phyloP scores from a whole-genome alignment of 345 rosid genomes.

The Melastoma malabathricum region DNA sequence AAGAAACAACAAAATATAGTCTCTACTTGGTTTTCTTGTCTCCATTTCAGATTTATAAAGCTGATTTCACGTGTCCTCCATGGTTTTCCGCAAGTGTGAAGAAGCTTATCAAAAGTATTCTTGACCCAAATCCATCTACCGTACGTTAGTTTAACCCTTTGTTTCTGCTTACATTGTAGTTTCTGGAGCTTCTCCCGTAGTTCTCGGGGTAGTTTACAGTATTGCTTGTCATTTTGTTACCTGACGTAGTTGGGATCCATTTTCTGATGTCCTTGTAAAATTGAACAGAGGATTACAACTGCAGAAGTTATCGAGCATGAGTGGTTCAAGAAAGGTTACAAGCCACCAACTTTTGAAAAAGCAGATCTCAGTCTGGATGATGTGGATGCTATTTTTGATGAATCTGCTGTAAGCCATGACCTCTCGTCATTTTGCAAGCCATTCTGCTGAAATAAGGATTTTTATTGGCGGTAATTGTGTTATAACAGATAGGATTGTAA shows the following conservation, averaged over 20 bases:
- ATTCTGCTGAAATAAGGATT: too few relatives aligned
- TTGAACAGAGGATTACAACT: constrained; percentile 50
- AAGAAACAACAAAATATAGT: neutral
- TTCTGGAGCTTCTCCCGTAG: neutral
- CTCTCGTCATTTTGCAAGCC: too few relatives aligned
- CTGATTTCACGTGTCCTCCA: constrained; percentile 71
- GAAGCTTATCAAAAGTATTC: constrained; percentile 61
- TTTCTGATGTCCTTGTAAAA: too few relatives aligned
- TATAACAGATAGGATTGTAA: constrained; percentile 5
- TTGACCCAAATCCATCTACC: constrained; percentile 67
- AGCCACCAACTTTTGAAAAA: constrained; percentile 57
- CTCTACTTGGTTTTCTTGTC: too few relatives aligned
- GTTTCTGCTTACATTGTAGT: constrained; percentile 1
- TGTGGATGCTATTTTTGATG: constrained; percentile 59
- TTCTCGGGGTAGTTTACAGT: neutral
- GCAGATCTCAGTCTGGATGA: constrained; percentile 55
- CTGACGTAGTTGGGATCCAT: too few relatives aligned
- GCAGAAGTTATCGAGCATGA: constrained; percentile 67
- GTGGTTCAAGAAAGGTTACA: constrained; percentile 90
- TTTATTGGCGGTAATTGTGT: too few relatives aligned
- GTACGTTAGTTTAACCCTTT: constrained; percentile 21
- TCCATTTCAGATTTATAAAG: constrained; percentile 46
- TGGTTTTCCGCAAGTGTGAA: constrained; percentile 87
- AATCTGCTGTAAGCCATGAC: constrained; percentile 37
- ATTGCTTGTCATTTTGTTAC: neutral